Evolutionary conservation across 371 early-diverging fungal species (phyloP), one percentile per base, ranked within the genome.

Genomic region (Saksenaea oblongispora): DNA sequence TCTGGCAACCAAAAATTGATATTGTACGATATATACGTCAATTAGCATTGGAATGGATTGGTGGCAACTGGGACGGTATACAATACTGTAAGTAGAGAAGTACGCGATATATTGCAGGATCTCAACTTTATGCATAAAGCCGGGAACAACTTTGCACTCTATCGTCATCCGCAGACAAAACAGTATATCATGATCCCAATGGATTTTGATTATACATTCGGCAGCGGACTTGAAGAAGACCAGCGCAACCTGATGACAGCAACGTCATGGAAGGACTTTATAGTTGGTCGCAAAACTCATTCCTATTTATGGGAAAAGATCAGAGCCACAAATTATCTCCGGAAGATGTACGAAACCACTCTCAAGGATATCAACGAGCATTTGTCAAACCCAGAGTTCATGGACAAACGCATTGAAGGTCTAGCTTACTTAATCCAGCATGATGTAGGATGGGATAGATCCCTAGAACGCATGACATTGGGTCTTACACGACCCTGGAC

Each of bases 161-260:
- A 74, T 51, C 63, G 58, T 13, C 56, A 70, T 1, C 68, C 67
- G 0, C 5, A 13, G 1, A 47, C 68, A 15, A 39, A 37, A 10
- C 65, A 67, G 34, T 67, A 63, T 39, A 58, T 67, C 27, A 56
- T 59, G 67, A 17, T 83, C 31, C 78, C 83, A 10, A 79, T 80
- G 58, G 83, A 83, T 56, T 79, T 79, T 51, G 80, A 79, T 47
- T 74, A 67, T 28, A 70, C 73, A 8, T 74, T 79, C 47, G 80
- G 80, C 41, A 68, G 72, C 39, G 80, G 80, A 8, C 51, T 74
- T 5, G 70, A 70, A 51, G 58, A 65, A 44, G 74, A 74, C 24
- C 70, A 74, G 47, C 54, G 31, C 0, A 17, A 61, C 1, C 34
- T 74, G 1, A 57, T 70, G 58, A 70, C 63, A 8, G 74, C 64